Evolutionary conservation across 2,329 filamentous ascomycete genomes (phyloP).

Genomic region (Hypoxylon sp.): DNA sequence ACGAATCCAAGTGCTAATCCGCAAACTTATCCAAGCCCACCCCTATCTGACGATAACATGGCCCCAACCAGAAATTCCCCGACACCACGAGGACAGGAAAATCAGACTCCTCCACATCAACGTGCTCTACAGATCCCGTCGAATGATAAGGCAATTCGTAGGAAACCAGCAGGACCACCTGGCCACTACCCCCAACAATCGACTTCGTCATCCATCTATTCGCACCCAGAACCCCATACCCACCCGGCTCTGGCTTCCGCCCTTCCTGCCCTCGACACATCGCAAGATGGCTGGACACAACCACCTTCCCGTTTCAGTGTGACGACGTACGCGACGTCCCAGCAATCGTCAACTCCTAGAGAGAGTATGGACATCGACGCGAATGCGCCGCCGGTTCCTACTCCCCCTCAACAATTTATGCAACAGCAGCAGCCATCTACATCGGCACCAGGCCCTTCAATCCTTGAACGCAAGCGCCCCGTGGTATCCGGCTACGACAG

Average conservation of each 20-base stretch:
- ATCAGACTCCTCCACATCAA: constrained; percentile 29
- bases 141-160: constrained; percentile 60
- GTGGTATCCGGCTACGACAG: constrained; percentile 51
- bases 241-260: constrained; percentile 43
- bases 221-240: constrained; percentile 52
- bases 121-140: constrained; percentile 49
- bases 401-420: constrained; percentile 55
- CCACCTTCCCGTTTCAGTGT: constrained; percentile 75
- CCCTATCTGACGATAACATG: constrained; percentile 55
- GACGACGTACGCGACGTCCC: constrained; percentile 72
- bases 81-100: constrained; percentile 29
- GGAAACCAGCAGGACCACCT: constrained; percentile 59
- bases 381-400: constrained; percentile 58
- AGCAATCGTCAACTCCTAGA: constrained; percentile 60
- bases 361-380: constrained; percentile 57
- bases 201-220: constrained; percentile 57
- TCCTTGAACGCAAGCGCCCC: constrained; percentile 60
- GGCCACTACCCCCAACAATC: constrained; percentile 54
- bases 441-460: constrained; percentile 48
- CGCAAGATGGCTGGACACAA: constrained; percentile 62
- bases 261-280: constrained; percentile 30
- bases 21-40: constrained; percentile 58
- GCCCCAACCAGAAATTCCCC: constrained; percentile 34
- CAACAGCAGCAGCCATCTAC: constrained; percentile 31
- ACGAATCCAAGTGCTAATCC: constrained; percentile 34